Percentiles rank a stretch among this genome's conserved stretches.
These are phyloP conservation scores for Pichia norvegensis DNA, from an alignment of 1,139 yeast species.

Conservation along the genomic window DNA sequence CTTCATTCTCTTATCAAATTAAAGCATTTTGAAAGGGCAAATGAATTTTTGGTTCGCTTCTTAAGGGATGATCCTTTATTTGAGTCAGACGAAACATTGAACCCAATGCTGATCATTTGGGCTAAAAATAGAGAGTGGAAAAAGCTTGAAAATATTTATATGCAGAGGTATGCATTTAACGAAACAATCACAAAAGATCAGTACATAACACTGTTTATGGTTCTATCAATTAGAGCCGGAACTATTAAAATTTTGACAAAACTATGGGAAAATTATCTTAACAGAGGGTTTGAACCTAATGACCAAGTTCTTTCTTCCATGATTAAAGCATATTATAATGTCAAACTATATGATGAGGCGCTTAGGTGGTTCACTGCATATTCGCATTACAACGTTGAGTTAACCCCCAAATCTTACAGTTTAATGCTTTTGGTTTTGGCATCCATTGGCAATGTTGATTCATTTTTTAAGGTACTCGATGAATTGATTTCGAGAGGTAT, in stretches of 20 bases:
- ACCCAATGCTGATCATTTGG: constrained; percentile 40
- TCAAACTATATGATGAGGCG: constrained; percentile 42
- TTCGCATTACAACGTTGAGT: constrained; percentile 31
- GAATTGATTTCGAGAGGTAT: constrained; percentile 24
- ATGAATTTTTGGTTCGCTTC: constrained; percentile 26
- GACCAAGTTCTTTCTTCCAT: constrained; percentile 42
- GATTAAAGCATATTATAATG: constrained; percentile 39
- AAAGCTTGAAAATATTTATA: constrained; percentile 54
- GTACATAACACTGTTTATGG: constrained; percentile 57
- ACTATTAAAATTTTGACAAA: constrained; percentile 45
- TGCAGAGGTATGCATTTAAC: constrained; percentile 50
- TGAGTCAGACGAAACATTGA: constrained; percentile 28
- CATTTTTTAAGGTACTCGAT: constrained; percentile 37
- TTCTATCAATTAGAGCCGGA: constrained; percentile 49
- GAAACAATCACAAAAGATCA: constrained; percentile 50
- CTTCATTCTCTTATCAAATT: constrained; percentile 30
- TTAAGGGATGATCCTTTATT: constrained; percentile 16
- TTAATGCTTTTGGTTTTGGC: constrained; percentile 36
- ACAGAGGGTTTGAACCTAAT: constrained; percentile 43
- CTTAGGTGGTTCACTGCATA: constrained; percentile 36
- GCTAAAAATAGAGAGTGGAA: constrained; percentile 52
- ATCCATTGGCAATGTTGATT: constrained; percentile 32
- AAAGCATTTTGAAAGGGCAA: constrained; percentile 27
- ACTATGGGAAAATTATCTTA: constrained; percentile 39
- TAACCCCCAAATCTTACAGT: constrained; percentile 34